These are phyloP conservation scores for Conidiobolus incongruus DNA, from an alignment of 371 early-diverging fungal genomes.

Conservation along the genomic window DNA sequence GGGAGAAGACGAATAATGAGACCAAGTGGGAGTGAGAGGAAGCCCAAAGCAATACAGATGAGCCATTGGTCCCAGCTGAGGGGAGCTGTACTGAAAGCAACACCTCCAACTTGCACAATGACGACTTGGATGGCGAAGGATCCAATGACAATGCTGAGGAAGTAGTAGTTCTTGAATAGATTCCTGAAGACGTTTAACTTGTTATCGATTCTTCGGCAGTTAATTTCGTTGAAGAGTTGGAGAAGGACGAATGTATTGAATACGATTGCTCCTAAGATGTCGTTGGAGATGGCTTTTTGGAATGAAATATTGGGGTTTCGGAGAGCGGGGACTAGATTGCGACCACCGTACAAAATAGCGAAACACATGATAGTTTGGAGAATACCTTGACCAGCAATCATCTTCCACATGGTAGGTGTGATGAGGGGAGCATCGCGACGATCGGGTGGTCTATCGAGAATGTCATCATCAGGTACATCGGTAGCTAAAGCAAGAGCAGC, in stretches of 20 bases:
- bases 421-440: conserved; percentile 32
- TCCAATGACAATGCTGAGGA: conserved; percentile 41
- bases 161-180: conserved; percentile 46
- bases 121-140: conserved; percentile 49
- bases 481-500: conserved; percentile 56
- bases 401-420: conserved; percentile 50
- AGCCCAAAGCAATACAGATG: conserved; percentile 42
- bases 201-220: conserved; percentile 51
- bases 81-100: conserved; percentile 63
- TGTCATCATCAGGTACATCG: conserved; percentile 39
- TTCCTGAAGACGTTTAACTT: conserved; percentile 67
- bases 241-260: conserved; percentile 92
- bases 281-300: no score
- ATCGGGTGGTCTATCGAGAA: conserved; percentile 35
- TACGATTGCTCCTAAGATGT: conserved; percentile 52
- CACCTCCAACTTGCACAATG: conserved; percentile 75
- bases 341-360: conserved; percentile 22
- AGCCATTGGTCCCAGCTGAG: conserved; percentile 57
- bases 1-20: conserved; percentile 54
- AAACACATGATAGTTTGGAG: conserved; percentile 51
- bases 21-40: conserved; percentile 71
- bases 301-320: no score
- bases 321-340: no score
- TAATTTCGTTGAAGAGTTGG: conserved; percentile 86
- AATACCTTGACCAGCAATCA: conserved; percentile 70